Evolutionary conservation across 179 eudicot species (phyloP).

Genomic region (Spergularia azorica): DNA sequence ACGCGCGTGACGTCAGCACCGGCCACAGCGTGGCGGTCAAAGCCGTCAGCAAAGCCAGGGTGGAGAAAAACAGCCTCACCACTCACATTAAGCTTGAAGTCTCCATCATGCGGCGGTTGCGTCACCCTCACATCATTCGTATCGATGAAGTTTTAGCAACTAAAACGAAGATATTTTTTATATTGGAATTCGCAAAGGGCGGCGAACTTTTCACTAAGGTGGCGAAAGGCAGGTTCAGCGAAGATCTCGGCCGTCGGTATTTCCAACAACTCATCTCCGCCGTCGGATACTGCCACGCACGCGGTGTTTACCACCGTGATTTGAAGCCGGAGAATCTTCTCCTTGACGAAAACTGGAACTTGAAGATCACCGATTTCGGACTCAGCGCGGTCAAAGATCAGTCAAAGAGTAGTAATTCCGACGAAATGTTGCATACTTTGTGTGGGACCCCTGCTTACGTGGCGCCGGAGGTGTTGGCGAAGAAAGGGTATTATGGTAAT

Average conservation of each 20-base stretch:
- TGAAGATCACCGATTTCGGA: slow-evolving; percentile 44
- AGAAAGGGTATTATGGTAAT: slow-evolving; percentile 46
- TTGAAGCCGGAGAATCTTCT: slow-evolving; percentile 44
- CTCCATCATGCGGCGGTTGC: slow-evolving; percentile 60
- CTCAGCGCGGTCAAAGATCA: slow-evolving; percentile 36
- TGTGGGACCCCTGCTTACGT: slow-evolving; percentile 57
- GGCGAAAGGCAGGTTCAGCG: slow-evolving; percentile 57
- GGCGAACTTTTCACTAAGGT: slow-evolving; percentile 76
- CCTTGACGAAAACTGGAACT: slow-evolving; percentile 39
- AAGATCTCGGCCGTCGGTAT: slow-evolving; percentile 59
- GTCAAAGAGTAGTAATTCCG: slow-evolving; percentile 11
- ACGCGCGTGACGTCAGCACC: slow-evolving; percentile 50
- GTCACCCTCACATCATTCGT: slow-evolving; percentile 68
- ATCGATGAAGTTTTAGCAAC: slow-evolving; percentile 71
- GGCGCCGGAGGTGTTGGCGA: slow-evolving; percentile 47
- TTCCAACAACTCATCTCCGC: slow-evolving; percentile 86
- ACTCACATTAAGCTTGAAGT: slow-evolving; percentile 63
- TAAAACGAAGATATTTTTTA: slow-evolving; percentile 59
- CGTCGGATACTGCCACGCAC: slow-evolving; percentile 65
- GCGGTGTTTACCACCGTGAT: slow-evolving; percentile 48
- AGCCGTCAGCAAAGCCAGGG: slow-evolving; percentile 46
- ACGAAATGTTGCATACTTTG: slow-evolving; percentile 32
- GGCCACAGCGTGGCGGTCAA: slow-evolving; percentile 77
- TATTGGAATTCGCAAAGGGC: slow-evolving; percentile 75
- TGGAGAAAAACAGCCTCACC: slow-evolving; percentile 42